Conservation (phyloP, 768 basidiomycete species). For the Boletus rubescentipes region DNA sequence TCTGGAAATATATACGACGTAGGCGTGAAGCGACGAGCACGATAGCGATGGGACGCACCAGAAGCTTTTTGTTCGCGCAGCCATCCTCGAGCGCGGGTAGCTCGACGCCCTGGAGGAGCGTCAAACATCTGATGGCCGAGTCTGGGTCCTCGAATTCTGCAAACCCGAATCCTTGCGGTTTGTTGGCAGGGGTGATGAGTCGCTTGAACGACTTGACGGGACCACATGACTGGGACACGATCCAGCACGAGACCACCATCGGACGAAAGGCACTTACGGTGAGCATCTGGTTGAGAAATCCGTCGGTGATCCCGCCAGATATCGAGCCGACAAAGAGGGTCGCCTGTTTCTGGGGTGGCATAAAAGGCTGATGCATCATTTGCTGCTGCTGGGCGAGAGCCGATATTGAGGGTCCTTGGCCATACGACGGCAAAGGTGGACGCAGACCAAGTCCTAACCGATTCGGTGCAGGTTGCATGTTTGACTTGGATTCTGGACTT, state of each 20-base stretch:
- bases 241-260: not conserved
- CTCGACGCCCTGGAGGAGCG: slow-evolving; percentile 61
- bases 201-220: slow-evolving; percentile 88
- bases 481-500: slow-evolving; percentile 2
- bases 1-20: slow-evolving; percentile 47
- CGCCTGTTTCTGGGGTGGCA: slow-evolving; percentile 70
- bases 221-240: slow-evolving; percentile 80
- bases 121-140: slow-evolving; percentile 75
- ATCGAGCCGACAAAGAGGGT: slow-evolving; percentile 93
- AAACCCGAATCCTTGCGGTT: slow-evolving; percentile 96
- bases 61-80: slow-evolving; percentile 59
- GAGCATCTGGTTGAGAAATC: slow-evolving; percentile 75
- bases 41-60: slow-evolving; percentile 52
- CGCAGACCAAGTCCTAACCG: slow-evolving; percentile 87
- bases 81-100: slow-evolving; percentile 62
- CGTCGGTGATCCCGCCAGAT: slow-evolving; percentile 87
- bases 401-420: slow-evolving; percentile 89
- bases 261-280: slow-evolving; percentile 48
- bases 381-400: slow-evolving; percentile 87
- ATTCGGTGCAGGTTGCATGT: slow-evolving; percentile 69
- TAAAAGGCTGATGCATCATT: slow-evolving; percentile 55
- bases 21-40: slow-evolving; percentile 32
- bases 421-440: slow-evolving; percentile 82
- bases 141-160: slow-evolving; percentile 95
- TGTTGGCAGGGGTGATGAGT: slow-evolving; percentile 87